Base-by-base conservation (phyloP, 2,329 filamentous ascomycete species). In the Ophioceras dolichostomum region DNA sequence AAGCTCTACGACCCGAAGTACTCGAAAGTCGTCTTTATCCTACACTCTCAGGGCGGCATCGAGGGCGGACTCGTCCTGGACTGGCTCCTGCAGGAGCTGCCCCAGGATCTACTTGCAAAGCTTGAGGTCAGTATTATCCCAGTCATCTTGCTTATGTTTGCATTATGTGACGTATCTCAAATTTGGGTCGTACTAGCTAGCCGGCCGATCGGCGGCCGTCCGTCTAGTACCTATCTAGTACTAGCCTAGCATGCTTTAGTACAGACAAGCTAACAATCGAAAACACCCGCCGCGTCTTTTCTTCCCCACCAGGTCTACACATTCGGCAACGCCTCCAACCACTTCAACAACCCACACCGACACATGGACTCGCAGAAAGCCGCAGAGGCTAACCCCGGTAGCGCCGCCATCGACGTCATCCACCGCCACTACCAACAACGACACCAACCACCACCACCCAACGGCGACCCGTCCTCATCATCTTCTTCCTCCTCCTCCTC, bases 1-100 rank as follows among this genome's bases (percentile, higher is more conserved):
- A 68, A 70, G 17, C 62, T 88, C 6, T 71, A 80, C 45, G 65
- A 80, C 39, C 67, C 70, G 0, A 52, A 62, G 13, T 72, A 78
- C 41, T 69, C 70, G 24, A 87, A 84, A 50, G 72, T 89, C 3
- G 62, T 89, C 20, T 68, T 89, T 38, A 72, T 89, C 41, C 61
- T 83, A 27, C 84, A 91, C 54, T 83, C 78, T 1, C 84, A 89
- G 54, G 84, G 84, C 4, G 82, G 70, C 12, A 83, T 89, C 36
- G 76, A 85, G 50, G 79, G 77, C 2, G 71, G 79, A 3, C 60
- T 87, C 39, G 76, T 84, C 5, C 57, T 88, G 6, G 83, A 91
- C 57, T 84, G 82, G 79, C 65, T 89, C 2, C 63, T 87, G 1
- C 75, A 79, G 43, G 82, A 87, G 50, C 58, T 85, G 10, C 72